phyloP scores from a whole-genome alignment of 257 asterid genomes.

The Capsicum pubescens region DNA sequence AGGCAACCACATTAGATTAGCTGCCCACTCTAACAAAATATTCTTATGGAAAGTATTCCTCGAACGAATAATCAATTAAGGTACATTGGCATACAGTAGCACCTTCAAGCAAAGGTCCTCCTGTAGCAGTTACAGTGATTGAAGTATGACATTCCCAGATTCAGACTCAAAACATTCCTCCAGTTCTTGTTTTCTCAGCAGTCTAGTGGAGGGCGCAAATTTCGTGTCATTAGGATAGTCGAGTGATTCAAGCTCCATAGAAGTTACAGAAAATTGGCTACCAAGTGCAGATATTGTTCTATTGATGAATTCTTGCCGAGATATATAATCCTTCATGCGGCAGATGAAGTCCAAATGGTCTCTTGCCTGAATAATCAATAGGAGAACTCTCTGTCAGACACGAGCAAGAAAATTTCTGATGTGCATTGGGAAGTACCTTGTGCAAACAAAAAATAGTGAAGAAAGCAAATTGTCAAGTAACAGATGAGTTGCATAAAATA shows the following conservation, averaged over 20 bases:
- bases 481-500: not conserved
- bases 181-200: constrained; percentile 56
- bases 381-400: constrained; percentile 12
- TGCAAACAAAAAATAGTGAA: constrained; percentile 14
- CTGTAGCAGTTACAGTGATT: constrained; percentile 21
- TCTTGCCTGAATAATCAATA: constrained; percentile 57
- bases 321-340: constrained; percentile 76
- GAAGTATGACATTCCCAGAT: constrained; percentile 29
- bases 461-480: not conserved
- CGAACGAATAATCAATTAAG: not conserved
- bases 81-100: not conserved
- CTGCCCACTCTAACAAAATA: not conserved
- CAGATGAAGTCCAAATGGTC: constrained; percentile 77
- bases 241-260: constrained; percentile 42
- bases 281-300: constrained; percentile 59
- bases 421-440: not conserved
- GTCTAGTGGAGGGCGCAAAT: constrained; percentile 63
- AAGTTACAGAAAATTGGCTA: constrained; percentile 48
- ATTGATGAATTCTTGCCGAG: constrained; percentile 57
- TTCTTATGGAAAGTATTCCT: not conserved
- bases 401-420: not conserved
- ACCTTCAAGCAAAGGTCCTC: not conserved
- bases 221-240: constrained; percentile 34
- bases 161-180: constrained; percentile 37
- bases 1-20: not conserved